Percentiles rank a stretch among this genome's conserved stretches.
Conservation (phyloP, 2,329 filamentous ascomycete species). For the Colletotrichum karsti region DNA sequence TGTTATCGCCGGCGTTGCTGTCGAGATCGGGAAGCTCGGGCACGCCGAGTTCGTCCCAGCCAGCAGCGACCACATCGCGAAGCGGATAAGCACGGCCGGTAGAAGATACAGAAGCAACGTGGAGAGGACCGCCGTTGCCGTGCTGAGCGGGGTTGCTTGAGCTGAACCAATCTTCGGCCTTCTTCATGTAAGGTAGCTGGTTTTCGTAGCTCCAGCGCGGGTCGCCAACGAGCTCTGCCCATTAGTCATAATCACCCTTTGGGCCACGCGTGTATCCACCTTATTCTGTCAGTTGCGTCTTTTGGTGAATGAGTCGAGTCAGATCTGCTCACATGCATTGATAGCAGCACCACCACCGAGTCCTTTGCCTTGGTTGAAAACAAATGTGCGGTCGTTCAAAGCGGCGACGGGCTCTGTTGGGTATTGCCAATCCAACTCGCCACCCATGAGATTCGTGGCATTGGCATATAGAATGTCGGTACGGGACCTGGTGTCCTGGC, state of each 20-base stretch:
- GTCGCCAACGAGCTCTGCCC: conserved; percentile 37
- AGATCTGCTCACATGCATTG: conserved; percentile 2
- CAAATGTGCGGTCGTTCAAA: background rate
- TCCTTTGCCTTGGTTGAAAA: conserved; percentile 13
- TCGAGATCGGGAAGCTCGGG: conserved; percentile 32
- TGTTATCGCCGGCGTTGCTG: conserved; percentile 38
- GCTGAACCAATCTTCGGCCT: conserved; percentile 32
- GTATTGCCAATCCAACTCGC: conserved; percentile 45
- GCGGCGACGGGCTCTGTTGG: conserved; percentile 34
- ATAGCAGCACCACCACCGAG: conserved; percentile 18
- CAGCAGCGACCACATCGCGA: conserved; percentile 39
- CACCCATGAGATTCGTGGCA: conserved; percentile 13
- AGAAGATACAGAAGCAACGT: conserved; percentile 38
- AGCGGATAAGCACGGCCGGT: conserved; percentile 48
- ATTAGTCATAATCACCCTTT: conserved; percentile 53
- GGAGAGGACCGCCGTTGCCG: conserved; percentile 46
- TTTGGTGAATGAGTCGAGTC: background rate
- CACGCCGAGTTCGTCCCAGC: conserved; percentile 51
- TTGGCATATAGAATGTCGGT: conserved; percentile 17
- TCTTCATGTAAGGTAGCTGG: conserved; percentile 29
- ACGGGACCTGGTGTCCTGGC: conserved; percentile 31
- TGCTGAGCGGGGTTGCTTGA: conserved; percentile 43
- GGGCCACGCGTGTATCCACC: conserved; percentile 53
- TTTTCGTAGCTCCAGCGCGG: conserved; percentile 53
- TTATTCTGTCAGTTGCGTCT: background rate